Conservation (phyloP, 148 eudicot species). For the Persicaria maculosa region DNA sequence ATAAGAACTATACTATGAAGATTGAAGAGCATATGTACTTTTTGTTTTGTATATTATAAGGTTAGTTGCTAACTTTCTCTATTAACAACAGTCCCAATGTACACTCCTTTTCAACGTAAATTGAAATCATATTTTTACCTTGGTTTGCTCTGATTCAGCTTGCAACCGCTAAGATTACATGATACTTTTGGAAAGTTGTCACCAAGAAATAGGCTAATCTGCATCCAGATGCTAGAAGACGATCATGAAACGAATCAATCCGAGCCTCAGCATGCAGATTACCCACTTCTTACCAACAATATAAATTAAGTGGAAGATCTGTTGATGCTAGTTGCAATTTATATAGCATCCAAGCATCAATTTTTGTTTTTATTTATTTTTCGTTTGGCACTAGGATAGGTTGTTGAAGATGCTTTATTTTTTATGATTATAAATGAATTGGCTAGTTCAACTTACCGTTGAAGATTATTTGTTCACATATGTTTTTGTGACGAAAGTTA, state of each 20-base stretch:
- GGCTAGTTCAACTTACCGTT: neutral
- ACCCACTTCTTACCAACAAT: slow-evolving; percentile 13
- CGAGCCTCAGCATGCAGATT: slow-evolving; percentile 19
- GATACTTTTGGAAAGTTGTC: neutral
- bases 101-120: too few relatives aligned
- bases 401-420: slow-evolving; percentile 6
- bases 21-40: too few relatives aligned
- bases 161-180: too few relatives aligned
- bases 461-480: neutral
- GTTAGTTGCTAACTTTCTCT: neutral
- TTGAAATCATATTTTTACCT: too few relatives aligned
- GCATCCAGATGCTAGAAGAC: neutral
- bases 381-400: too few relatives aligned
- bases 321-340: neutral
- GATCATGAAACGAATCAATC: neutral
- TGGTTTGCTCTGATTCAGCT: too few relatives aligned
- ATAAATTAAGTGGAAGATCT: neutral
- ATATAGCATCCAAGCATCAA: neutral
- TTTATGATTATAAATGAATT: neutral
- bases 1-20: too few relatives aligned
- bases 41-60: neutral
- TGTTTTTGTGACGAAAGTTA: neutral
- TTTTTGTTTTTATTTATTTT: neutral
- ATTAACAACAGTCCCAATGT: neutral
- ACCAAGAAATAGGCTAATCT: neutral